These are phyloP conservation scores for Gossypium lobatum DNA, from an alignment of 441 rosid genomes.

Conservation along the genomic window DNA sequence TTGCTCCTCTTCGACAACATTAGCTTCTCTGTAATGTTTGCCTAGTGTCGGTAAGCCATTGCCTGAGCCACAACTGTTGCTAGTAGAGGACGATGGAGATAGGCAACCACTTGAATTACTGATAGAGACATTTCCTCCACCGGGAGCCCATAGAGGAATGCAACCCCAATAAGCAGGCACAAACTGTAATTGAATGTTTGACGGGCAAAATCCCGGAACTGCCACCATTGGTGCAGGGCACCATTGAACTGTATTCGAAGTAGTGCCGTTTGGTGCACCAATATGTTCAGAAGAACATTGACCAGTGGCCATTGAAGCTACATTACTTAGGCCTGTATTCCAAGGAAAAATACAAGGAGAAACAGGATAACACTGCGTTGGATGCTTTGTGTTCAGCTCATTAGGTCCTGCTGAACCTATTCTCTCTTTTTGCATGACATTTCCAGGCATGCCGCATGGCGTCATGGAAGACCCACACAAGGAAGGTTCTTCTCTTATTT, in stretches of 20 bases:
- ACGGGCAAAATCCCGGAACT: constrained; percentile 48
- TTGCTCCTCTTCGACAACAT: constrained; percentile 30
- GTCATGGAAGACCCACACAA: constrained; percentile 30
- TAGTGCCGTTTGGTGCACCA: constrained; percentile 18
- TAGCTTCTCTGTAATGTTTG: constrained; percentile 57
- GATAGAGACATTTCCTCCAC: constrained; percentile 26
- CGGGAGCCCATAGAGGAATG: constrained; percentile 38
- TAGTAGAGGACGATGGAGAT: constrained; percentile 46
- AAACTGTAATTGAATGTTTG: constrained; percentile 46
- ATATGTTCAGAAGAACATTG: constrained; percentile 29
- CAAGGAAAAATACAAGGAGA: constrained; percentile 46
- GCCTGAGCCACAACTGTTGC: constrained; percentile 38
- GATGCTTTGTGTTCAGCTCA: constrained; percentile 21
- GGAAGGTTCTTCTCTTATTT: constrained; percentile 30
- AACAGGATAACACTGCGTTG: constrained; percentile 33
- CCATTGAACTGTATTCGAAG: constrained; percentile 36
- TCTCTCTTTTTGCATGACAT: constrained; percentile 25
- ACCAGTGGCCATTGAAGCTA: constrained; percentile 23
- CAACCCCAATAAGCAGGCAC: constrained; percentile 56
- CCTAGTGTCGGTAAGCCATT: constrained; percentile 53
- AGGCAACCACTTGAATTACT: constrained; percentile 32
- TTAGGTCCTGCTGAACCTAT: constrained; percentile 21
- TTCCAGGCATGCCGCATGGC: constrained; percentile 25
- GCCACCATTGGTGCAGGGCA: constrained; percentile 48
- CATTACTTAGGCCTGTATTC: constrained; percentile 33